Conservation (phyloP, 2,329 filamentous ascomycete genomes). For the Scedosporium minutisporum region DNA sequence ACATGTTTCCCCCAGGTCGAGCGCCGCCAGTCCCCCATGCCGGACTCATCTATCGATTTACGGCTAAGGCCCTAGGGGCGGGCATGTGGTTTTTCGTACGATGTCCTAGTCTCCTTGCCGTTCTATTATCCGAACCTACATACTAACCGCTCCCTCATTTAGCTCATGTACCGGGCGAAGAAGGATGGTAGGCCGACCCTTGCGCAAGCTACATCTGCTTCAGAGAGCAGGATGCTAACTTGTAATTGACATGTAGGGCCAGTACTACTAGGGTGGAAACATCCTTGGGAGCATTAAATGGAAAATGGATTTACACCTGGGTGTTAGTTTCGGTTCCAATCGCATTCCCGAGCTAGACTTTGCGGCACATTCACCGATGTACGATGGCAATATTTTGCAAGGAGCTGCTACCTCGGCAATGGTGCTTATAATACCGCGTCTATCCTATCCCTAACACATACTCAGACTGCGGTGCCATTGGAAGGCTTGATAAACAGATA, state of each 20-base stretch:
- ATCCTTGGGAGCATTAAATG: constrained; percentile 86
- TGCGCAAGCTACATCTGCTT: neutral
- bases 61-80: constrained; percentile 78
- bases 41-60: constrained; percentile 65
- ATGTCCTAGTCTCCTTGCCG: constrained; percentile 12
- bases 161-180: constrained; percentile 95
- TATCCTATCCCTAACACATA: too few species aligned
- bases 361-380: too few species aligned
- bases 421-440: too few species aligned
- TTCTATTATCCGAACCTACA: neutral
- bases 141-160: constrained; percentile 6
- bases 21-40: constrained; percentile 38
- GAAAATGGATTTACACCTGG: neutral
- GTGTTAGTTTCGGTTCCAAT: constrained; percentile 7
- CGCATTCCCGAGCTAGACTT: constrained; percentile 2
- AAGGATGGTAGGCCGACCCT: constrained; percentile 60
- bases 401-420: too few species aligned
- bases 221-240: constrained; percentile 9
- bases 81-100: constrained; percentile 99
- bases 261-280: constrained; percentile 83
- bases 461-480: neutral
- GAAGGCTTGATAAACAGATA: constrained; percentile 53
- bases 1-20: constrained; percentile 9
- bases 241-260: constrained; percentile 36
- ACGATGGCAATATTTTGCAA: too few species aligned